phyloP scores from a whole-genome alignment of 345 rosid genomes.

The Draba incana region DNA sequence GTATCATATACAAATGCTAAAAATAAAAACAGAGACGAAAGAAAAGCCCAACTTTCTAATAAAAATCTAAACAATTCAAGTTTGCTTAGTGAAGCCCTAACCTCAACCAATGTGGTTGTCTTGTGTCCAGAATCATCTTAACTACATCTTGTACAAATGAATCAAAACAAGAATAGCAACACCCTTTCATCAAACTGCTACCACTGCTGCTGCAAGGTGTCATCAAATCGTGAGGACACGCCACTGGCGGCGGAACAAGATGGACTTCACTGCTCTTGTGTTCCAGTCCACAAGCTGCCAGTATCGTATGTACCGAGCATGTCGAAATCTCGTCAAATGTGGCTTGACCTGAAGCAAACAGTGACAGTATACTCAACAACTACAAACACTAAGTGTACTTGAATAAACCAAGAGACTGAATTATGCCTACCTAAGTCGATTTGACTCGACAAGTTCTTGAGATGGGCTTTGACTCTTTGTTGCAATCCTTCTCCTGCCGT shows the following conservation, averaged over 20 bases:
- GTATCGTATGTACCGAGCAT: constrained; percentile 71
- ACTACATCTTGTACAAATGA: constrained; percentile 80
- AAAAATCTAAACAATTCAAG: constrained; percentile 32
- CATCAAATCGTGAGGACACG: constrained; percentile 59
- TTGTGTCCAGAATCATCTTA: constrained; percentile 75
- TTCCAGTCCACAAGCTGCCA: constrained; percentile 88
- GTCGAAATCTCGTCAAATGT: constrained; percentile 66
- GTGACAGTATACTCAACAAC: neutral
- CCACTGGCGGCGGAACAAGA: constrained; percentile 52
- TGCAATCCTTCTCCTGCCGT: constrained; percentile 68
- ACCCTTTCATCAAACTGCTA: constrained; percentile 59
- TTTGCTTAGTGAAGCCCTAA: constrained; percentile 65
- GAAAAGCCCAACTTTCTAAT: constrained; percentile 16
- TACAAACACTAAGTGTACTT: neutral
- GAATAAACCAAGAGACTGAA: constrained; percentile 11
- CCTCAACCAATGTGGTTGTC: constrained; percentile 74
- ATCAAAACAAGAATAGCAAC: constrained; percentile 86
- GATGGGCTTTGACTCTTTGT: constrained; percentile 67
- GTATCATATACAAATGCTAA: too few relatives aligned
- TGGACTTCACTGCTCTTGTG: constrained; percentile 69
- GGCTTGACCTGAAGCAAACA: constrained; percentile 54
- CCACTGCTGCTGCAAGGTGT: constrained; percentile 51
- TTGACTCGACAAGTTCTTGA: constrained; percentile 66
- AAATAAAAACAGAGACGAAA: neutral
- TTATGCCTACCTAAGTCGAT: constrained; percentile 61